Conservation (phyloP, 495 filamentous ascomycete genomes). For the Penicillium fimorum region DNA sequence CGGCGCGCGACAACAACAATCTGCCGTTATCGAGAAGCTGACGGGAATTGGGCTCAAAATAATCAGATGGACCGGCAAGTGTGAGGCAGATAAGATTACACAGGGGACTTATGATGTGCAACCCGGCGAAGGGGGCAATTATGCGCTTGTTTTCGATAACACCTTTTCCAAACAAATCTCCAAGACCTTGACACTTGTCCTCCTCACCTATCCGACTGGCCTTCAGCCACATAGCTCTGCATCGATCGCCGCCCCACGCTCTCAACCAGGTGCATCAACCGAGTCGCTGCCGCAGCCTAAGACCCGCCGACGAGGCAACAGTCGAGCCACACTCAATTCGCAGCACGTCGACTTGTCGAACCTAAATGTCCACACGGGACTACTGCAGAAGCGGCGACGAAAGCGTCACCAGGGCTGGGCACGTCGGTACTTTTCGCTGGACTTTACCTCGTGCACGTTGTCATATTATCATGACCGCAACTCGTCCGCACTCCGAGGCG, state of each 20-base stretch:
- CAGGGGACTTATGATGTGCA: conserved; percentile 84
- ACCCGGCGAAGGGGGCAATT: conserved; percentile 77
- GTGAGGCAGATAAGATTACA: conserved; percentile 93
- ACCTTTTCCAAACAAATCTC: conserved; percentile 95
- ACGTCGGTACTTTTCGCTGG: conserved; percentile 88
- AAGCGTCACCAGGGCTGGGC: conserved; percentile 95
- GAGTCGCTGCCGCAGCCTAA: conserved; percentile 34
- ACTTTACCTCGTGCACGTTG: conserved; percentile 85
- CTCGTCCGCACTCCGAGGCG: conserved; percentile 83
- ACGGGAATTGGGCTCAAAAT: conserved; percentile 79
- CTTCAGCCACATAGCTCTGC: conserved; percentile 63
- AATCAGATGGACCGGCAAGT: conserved; percentile 89
- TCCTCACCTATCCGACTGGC: conserved; percentile 87
- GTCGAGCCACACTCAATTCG: conserved; percentile 27
- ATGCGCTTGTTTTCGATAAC: conserved; percentile 96
- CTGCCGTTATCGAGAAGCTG: conserved; percentile 75
- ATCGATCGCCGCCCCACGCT: conserved; percentile 47
- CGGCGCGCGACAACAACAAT: conserved; percentile 44
- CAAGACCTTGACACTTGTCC: conserved; percentile 90
- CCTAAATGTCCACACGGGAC: conserved; percentile 63
- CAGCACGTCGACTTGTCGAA: conserved; percentile 29
- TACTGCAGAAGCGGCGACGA: conserved; percentile 81
- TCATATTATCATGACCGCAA: conserved; percentile 95
- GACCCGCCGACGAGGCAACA: conserved; percentile 39
- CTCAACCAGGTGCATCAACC: conserved; percentile 25